Percentiles rank a stretch among this genome's conserved stretches.
These are phyloP conservation scores for Trichopus zeylanicus DNA, from an alignment of 116 monocot genomes.

Conservation along the genomic window DNA sequence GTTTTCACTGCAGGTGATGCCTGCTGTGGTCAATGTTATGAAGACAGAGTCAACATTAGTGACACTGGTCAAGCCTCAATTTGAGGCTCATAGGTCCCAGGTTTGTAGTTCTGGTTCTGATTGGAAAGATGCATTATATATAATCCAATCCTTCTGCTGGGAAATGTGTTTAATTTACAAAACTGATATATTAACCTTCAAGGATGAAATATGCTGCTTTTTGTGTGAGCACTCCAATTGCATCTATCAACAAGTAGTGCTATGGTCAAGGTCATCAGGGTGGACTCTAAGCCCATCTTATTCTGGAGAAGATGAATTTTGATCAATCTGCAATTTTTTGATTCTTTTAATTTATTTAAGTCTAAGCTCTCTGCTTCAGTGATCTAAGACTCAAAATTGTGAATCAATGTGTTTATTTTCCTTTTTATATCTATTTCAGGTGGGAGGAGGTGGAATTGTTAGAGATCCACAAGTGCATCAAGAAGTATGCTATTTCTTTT, in stretches of 20 bases:
- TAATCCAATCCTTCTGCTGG: background rate
- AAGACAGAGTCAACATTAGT: slow-evolving; percentile 65
- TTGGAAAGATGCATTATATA: background rate
- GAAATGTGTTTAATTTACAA: too few relatives aligned
- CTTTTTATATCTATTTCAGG: slow-evolving; percentile 28
- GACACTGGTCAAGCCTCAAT: slow-evolving; percentile 94
- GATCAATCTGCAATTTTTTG: too few relatives aligned
- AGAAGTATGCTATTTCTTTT: slow-evolving; percentile 42
- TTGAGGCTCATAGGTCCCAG: slow-evolving; percentile 93
- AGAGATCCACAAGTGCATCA: slow-evolving; percentile 92
- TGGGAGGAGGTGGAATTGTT: slow-evolving; percentile 92
- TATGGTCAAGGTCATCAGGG: background rate
- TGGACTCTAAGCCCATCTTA: background rate
- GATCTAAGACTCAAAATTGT: too few relatives aligned
- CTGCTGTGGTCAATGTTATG: slow-evolving; percentile 86
- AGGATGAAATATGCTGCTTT: background rate
- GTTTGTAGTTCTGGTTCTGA: slow-evolving; percentile 18
- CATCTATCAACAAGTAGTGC: background rate
- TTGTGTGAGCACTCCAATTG: background rate
- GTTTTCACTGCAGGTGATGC: slow-evolving; percentile 69
- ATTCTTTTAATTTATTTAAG: too few relatives aligned
- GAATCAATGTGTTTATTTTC: background rate
- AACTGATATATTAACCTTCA: background rate
- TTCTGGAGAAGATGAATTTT: background rate
- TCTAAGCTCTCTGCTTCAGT: too few relatives aligned